A percentile compares a stretch with the other conserved stretches of the same genome.
phyloP scores from a whole-genome alignment of 208 protist species.

The Endotrypanum monterogeii region DNA sequence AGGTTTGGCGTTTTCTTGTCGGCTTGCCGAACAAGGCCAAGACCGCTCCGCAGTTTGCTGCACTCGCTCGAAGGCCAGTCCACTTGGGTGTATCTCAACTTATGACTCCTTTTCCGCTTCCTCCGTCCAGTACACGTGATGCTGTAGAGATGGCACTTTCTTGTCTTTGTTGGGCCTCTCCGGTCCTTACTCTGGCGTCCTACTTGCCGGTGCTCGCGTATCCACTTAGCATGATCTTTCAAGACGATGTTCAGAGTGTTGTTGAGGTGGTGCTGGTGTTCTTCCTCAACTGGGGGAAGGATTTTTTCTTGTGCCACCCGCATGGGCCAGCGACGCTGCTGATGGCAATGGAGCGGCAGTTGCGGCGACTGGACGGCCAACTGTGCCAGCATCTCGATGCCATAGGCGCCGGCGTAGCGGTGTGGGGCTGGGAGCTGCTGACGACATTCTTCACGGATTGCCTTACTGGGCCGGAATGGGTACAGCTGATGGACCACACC shows the following conservation, averaged over 20 bases:
- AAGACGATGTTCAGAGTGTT: constrained; percentile 59
- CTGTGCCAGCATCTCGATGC: constrained; percentile 55
- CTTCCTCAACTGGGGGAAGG: constrained; percentile 79
- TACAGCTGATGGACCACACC: constrained; percentile 92
- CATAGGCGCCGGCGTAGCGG: constrained; percentile 55
- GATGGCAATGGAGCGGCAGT: constrained; percentile 49
- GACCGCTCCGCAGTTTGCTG: constrained; percentile 70
- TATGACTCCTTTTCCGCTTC: constrained; percentile 68
- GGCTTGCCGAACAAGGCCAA: constrained; percentile 48
- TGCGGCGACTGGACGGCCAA: constrained; percentile 44
- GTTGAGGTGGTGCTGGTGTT: constrained; percentile 75
- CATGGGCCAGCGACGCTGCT: constrained; percentile 55
- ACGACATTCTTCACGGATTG: constrained; percentile 74
- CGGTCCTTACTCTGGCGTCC: constrained; percentile 65
- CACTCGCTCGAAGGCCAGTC: constrained; percentile 48
- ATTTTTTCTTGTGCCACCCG: constrained; percentile 85
- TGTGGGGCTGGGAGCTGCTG: constrained; percentile 78
- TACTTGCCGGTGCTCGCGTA: constrained; percentile 83
- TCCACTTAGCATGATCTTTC: constrained; percentile 68
- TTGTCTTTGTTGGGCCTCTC: constrained; percentile 66
- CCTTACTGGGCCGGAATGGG: constrained; percentile 71
- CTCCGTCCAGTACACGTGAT: constrained; percentile 24
- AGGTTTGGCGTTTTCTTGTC: constrained; percentile 85
- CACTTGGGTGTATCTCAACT: constrained; percentile 59
- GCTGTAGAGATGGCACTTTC: constrained; percentile 66